Evolutionary conservation across 2,329 filamentous ascomycete genomes (phyloP).

Genomic region (Sporothrix protearum): DNA sequence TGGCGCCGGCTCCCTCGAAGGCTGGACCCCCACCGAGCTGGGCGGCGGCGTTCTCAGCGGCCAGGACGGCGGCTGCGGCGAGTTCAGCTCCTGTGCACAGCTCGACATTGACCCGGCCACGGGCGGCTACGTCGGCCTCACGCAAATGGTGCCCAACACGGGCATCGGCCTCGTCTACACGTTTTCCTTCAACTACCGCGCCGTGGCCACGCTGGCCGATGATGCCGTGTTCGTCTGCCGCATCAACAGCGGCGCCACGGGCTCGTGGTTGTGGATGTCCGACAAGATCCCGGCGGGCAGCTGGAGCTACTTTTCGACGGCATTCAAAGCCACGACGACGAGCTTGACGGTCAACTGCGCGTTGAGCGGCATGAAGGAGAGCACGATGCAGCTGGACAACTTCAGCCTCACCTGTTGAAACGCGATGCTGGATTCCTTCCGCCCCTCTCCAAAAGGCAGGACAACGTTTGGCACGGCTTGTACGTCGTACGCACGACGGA

Average conservation of each 20-base stretch:
- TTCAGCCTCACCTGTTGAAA: neutral
- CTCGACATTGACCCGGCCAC: neutral
- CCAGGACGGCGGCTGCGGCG: neutral
- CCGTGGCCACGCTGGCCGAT: neutral
- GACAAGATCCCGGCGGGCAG: neutral
- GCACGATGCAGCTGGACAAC: neutral
- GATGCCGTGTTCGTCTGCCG: neutral
- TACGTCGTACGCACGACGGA: neutral
- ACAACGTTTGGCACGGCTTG: neutral
- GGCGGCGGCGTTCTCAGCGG: neutral
- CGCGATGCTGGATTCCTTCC: too few relatives aligned
- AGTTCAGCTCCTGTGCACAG: neutral
- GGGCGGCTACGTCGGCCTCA: neutral
- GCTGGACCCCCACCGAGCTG: neutral
- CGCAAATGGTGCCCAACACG: neutral
- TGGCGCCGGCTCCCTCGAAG: neutral
- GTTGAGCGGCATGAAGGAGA: neutral
- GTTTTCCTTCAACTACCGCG: neutral
- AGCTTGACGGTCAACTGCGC: neutral
- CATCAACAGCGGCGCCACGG: neutral
- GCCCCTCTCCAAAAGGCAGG: neutral
- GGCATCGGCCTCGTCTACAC: neutral
- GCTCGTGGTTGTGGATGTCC: neutral
- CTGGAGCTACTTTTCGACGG: neutral
- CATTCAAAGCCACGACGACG: neutral